Conservation (phyloP, 1,284 basidiomycete species). For the Cutaneotrichosporon mucoides region DNA sequence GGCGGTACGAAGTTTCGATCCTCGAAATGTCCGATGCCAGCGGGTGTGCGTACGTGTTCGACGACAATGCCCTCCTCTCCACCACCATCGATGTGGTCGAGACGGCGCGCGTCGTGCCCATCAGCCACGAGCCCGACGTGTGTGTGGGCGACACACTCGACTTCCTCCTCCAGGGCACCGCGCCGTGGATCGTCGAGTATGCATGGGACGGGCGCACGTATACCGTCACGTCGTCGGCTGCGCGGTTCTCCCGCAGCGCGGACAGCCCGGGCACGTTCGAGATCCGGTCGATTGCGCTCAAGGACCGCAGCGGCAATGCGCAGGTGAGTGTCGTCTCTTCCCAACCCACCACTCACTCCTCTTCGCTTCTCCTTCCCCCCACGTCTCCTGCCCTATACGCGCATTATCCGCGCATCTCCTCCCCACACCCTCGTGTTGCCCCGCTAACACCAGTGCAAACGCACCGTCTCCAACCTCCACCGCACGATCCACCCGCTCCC, state of each 20-base stretch:
- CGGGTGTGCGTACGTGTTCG: constrained; percentile 67
- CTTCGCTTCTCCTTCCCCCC: too few relatives aligned
- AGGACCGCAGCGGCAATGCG: constrained; percentile 57
- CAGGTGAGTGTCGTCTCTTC: too few relatives aligned
- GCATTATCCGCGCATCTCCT: too few relatives aligned
- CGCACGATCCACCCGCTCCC: constrained; percentile 79
- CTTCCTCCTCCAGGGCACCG: constrained; percentile 87
- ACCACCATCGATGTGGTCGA: constrained; percentile 87
- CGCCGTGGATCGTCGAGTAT: constrained; percentile 95
- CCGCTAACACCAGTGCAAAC: constrained; percentile 74
- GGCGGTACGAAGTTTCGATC: constrained; percentile 73
- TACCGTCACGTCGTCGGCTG: constrained; percentile 68
- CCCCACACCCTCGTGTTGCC: too few relatives aligned
- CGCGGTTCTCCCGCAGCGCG: constrained; percentile 77
- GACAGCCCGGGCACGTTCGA: constrained; percentile 78
- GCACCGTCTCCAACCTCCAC: constrained; percentile 67
- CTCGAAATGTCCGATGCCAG: constrained; percentile 71
- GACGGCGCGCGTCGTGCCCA: constrained; percentile 83
- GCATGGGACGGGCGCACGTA: constrained; percentile 71
- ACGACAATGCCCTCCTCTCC: constrained; percentile 54
- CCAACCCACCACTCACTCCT: too few relatives aligned
- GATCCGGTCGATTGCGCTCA: constrained; percentile 81
- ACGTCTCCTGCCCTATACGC: too few relatives aligned
- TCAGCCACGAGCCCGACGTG: constrained; percentile 71
- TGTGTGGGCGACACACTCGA: constrained; percentile 88